Conservation (phyloP, 805 yeast species). For the Blastobotrys muscicola region DNA sequence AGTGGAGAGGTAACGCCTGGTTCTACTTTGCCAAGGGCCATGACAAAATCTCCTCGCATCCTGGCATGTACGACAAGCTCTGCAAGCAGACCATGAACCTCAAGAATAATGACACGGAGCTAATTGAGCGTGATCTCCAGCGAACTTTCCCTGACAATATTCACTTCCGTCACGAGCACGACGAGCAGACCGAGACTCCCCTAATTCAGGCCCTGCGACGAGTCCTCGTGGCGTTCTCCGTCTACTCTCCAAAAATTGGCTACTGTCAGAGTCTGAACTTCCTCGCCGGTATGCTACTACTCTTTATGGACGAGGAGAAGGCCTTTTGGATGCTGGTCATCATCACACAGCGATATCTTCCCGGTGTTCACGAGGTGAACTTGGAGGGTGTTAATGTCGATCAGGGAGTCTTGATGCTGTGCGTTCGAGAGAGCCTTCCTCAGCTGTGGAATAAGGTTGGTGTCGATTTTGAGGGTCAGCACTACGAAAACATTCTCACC, state of each 20-base stretch:
- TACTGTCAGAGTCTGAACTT: constrained; percentile 94
- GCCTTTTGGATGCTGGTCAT: constrained; percentile 96
- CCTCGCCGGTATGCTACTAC: constrained; percentile 72
- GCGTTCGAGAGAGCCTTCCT: constrained; percentile 77
- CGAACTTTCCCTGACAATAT: constrained; percentile 93
- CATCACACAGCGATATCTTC: constrained; percentile 73
- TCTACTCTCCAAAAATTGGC: constrained; percentile 81
- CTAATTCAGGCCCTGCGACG: constrained; percentile 66
- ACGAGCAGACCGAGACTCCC: constrained; percentile 41
- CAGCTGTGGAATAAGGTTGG: constrained; percentile 57
- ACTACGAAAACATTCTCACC: constrained; percentile 41
- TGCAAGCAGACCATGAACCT: constrained; percentile 46
- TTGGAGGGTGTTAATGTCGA: constrained; percentile 92
- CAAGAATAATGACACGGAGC: constrained; percentile 72
- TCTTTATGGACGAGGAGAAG: constrained; percentile 82
- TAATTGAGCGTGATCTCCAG: constrained; percentile 87
- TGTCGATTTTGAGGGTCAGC: constrained; percentile 32
- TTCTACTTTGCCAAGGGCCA: constrained; percentile 86
- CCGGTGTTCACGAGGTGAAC: constrained; percentile 84
- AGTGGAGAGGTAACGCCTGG: constrained; percentile 97
- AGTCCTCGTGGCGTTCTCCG: constrained; percentile 74
- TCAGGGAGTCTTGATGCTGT: constrained; percentile 87
- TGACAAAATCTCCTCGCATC: constrained; percentile 56
- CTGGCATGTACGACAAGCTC: constrained; percentile 64
- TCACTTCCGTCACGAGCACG: constrained; percentile 44